These are phyloP conservation scores for Dioscorea alata DNA, from an alignment of 106 monocot genomes.

Conservation along the genomic window DNA sequence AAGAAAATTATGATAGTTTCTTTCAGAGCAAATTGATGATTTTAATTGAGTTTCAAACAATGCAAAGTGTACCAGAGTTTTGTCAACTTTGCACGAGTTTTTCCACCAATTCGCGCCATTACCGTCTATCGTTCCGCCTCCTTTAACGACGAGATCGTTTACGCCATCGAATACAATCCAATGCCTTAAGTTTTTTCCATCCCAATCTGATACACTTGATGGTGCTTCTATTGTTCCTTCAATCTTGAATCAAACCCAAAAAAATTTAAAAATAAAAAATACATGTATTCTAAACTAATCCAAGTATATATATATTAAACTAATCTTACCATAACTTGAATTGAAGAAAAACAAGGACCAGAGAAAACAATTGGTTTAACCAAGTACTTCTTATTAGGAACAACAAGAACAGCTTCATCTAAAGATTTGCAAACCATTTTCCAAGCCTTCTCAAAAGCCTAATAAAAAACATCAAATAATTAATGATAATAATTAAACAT, in stretches of 20 bases:
- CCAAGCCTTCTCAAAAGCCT: conserved; percentile 25
- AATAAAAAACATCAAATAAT: not conserved
- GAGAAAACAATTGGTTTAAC: conserved; percentile 57
- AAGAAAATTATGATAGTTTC: not conserved
- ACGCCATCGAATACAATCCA: conserved; percentile 56
- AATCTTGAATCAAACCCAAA: conserved; percentile 28
- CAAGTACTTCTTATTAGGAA: conserved; percentile 30
- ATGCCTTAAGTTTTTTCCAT: conserved; percentile 8
- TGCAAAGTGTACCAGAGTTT: conserved; percentile 23
- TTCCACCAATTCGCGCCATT: conserved; percentile 74
- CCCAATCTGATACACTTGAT: conserved; percentile 39
- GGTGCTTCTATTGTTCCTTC: conserved; percentile 61
- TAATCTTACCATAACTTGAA: conserved; percentile 45
- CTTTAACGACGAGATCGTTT: conserved; percentile 35
- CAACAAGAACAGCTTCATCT: conserved; percentile 6
- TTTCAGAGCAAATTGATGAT: not conserved
- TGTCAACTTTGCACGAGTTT: conserved; percentile 64
- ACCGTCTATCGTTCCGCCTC: conserved; percentile 78
- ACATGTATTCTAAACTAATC: not conserved
- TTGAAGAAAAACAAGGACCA: conserved; percentile 68
- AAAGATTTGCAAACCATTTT: conserved; percentile 15
- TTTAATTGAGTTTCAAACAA: not conserved
- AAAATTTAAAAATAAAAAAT: not conserved
- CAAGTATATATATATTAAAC: not conserved
- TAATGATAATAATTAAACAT: not conserved